Base-by-base conservation (phyloP, 192 early-diverging fungal genomes). In the Thoreauomyces humboldtii region DNA sequence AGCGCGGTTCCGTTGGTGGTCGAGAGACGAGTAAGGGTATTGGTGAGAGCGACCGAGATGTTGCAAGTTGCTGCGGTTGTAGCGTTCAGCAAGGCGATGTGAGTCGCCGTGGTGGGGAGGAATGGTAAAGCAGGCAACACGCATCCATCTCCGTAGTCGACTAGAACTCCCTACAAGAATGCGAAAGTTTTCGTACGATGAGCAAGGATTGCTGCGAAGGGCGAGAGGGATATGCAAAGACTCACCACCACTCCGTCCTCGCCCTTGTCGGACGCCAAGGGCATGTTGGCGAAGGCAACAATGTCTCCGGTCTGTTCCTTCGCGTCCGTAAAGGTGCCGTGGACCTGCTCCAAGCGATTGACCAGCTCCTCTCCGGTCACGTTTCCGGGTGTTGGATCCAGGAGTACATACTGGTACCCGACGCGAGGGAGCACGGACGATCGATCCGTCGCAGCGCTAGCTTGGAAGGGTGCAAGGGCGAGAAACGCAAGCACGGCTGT, bases 61-160 rank as follows among this genome's bases (percentile, higher is more conserved):
- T 44, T 22, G 47, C 61, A 63, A 22, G 61, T 14, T 11, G 46
- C 44, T 11, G 47, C 15, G 7, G 11, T 7, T 22, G 61, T 63
- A 15, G 35, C 47, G 32, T 63, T 63, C 15, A 63, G 25, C 34
- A 63, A 17, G 0, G 44, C 61, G 7, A 61, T 45, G 17, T 61
- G 59, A 22, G 29, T 61, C 21, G 29, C 35, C 22, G 46, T 37
- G 46, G 50, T 11, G 7, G 61, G 47, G 15, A 63, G 36, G 12
- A 22, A n/a, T 24, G 59, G 43, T 2, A 43, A 45, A 4, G 48
- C 15, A 1, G 46, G 29, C 0, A 48, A 36, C 24, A 33, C 14
- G 61, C 61, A 63, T 11, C 61, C 61, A 35, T 63, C 36, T 14
- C 34, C 50, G 31, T 63, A 63, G 34, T 63, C 44, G 17, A 63